Evolutionary conservation across 345 rosid genomes (phyloP), one percentile per base, ranked within the genome.

Genomic region (Salix dunnii): DNA sequence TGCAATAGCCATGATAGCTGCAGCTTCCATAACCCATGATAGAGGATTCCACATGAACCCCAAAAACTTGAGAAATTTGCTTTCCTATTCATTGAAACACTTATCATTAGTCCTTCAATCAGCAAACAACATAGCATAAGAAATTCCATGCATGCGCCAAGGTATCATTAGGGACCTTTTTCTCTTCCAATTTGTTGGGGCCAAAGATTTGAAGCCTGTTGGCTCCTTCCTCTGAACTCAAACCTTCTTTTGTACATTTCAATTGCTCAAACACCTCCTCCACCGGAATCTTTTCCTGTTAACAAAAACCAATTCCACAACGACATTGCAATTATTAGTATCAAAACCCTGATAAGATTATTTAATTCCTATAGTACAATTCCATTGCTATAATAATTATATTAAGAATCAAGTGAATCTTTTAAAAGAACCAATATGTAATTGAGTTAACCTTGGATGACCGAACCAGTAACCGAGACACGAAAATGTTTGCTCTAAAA

Each of bases 131-230:
- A 55, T 55, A 9, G 1, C 3, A 55, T 23, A 7, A 35, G 48
- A 5, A 25, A 21, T n/a, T 35, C 20, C 18, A 33, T 20, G 4
- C 2, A 3, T 10, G 16, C 5, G n/a, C 8, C 21, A 64, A 17
- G 33, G 14, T 14, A 42, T 43, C 21, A 36, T 18, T 12, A 67
- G 14, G 65, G 20, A 79, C 82, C 91, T 90, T 93, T 74, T 91
- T 93, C 90, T 93, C 98, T 73, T 93, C 97, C 49, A 94, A 84
- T 63, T 92, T 94, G 94, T 94, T 94, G 84, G 94, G 96, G 25
- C 98, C 98, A 76, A 94, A 94, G 74, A 94, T 84, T 70, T 88
- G 91, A 77, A 94, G 89, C 84, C 98, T 80, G 84, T 71, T 83
- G 82, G 73, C 88, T 74, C 97, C 98, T 79, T 94, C 98, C 3